These are phyloP conservation scores for Diplosphaera chodatii DNA, from an alignment of 139 green algal genomes.

Conservation along the genomic window DNA sequence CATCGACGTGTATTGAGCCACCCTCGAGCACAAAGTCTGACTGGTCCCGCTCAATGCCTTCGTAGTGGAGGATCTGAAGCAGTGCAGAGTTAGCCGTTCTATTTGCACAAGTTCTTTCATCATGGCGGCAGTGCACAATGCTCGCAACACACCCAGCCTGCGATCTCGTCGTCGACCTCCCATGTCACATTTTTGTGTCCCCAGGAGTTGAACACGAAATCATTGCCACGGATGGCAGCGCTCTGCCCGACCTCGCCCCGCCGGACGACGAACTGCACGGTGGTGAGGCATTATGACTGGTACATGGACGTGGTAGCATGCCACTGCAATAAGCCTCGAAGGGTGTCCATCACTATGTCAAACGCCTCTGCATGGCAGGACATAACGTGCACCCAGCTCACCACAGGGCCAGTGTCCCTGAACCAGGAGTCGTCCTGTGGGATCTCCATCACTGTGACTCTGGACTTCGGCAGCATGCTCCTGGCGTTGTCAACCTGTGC, in stretches of 20 bases:
- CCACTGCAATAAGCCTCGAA: no score
- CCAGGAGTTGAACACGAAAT: constrained; percentile 60
- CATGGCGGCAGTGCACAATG: no score
- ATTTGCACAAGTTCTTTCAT: no score
- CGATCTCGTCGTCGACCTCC: not conserved
- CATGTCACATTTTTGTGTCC: constrained; percentile 28
- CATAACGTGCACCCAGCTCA: no score
- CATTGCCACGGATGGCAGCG: constrained; percentile 23
- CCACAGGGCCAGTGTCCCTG: constrained; percentile 35
- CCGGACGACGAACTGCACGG: constrained; percentile 25
- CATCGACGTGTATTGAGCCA: constrained; percentile 57
- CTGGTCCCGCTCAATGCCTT: constrained; percentile 19
- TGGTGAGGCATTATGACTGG: no score
- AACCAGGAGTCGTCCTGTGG: constrained; percentile 44
- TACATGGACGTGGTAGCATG: no score
- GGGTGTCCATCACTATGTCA: no score
- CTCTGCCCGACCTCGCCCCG: not conserved
- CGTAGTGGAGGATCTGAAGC: constrained; percentile 9
- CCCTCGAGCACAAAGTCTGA: constrained; percentile 54
- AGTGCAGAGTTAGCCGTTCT: no score
- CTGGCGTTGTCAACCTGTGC: not conserved
- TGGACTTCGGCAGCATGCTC: not conserved
- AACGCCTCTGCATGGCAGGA: no score
- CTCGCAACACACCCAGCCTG: not conserved
- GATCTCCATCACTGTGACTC: constrained; percentile 19